Conservation (phyloP, 352 stramenopile species). For the Globisporangium cylindrosporum region DNA sequence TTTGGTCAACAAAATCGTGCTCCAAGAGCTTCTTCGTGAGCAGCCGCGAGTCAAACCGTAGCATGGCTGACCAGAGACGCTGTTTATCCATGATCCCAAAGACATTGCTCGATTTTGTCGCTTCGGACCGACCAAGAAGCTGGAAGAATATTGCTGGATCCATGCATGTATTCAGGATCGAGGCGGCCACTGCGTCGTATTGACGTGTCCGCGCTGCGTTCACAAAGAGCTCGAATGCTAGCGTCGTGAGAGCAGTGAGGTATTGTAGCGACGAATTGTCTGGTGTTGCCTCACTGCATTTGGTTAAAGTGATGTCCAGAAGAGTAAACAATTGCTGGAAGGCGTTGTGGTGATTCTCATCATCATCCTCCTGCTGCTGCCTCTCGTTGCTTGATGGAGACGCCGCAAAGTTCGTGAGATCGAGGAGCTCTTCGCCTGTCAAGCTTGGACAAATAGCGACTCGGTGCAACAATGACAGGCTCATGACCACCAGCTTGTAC, state of each 20-base stretch:
- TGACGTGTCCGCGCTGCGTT: background rate
- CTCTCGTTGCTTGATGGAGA: background rate
- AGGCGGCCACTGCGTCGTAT: background rate
- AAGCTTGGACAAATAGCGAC: constrained; percentile 18
- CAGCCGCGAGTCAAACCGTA: constrained; percentile 20
- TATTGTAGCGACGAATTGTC: background rate
- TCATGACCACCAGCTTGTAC: constrained; percentile 11
- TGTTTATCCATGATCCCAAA: constrained; percentile 21
- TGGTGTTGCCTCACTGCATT: background rate
- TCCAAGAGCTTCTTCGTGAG: constrained; percentile 23
- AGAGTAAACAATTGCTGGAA: background rate
- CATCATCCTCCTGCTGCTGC: background rate
- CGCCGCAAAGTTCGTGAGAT: constrained; percentile 16
- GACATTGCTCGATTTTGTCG: background rate
- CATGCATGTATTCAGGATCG: constrained; percentile 16
- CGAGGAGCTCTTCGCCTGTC: constrained; percentile 17
- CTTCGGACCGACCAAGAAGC: constrained; percentile 8
- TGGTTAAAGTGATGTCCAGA: background rate
- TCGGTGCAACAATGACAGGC: constrained; percentile 19
- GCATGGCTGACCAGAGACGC: constrained; percentile 24
- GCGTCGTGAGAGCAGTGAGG: background rate
- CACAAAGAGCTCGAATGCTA: constrained; percentile 11
- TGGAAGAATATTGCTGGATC: constrained; percentile 8
- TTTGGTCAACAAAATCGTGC: constrained; percentile 23
- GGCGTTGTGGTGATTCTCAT: background rate